Evolutionary conservation across 78 protist species (phyloP).

Genomic region (Pelomyxa schiedti): DNA sequence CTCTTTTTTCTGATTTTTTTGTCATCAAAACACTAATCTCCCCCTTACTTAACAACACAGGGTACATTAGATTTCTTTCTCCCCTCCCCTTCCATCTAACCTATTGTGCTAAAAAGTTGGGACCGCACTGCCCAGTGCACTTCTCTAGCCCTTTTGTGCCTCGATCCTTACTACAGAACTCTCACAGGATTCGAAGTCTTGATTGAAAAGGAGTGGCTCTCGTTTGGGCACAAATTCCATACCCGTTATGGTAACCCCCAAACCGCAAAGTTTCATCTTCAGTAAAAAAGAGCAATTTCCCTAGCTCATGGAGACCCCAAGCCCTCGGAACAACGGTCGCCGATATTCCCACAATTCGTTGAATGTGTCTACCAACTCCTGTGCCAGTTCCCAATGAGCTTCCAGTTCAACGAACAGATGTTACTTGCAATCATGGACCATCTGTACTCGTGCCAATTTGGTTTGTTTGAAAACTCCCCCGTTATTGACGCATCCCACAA

Average conservation of each 20-base stretch:
- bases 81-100: no score
- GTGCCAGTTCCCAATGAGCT: conserved; percentile 35
- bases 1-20: no score
- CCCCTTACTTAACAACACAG: no score
- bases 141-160: conserved; percentile 54
- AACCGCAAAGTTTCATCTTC: no score
- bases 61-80: no score
- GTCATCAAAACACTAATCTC: no score
- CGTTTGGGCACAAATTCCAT: conserved; percentile 82
- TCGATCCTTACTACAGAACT: conserved; percentile 88
- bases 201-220: conserved; percentile 87
- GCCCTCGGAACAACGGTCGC: conserved; percentile 31
- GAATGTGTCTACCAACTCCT: conserved; percentile 58
- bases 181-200: conserved; percentile 68
- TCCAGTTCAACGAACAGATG: conserved; percentile 69
- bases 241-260: conserved; percentile 42
- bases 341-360: conserved; percentile 67
- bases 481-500: conserved; percentile 10
- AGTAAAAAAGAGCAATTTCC: no score
- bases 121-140: conserved; percentile 85
- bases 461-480: conserved; percentile 21
- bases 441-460: conserved; percentile 47
- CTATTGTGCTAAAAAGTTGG: no score
- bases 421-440: conserved; percentile 35
- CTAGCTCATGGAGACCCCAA: not conserved